Evolutionary conservation across 257 asterid genomes (phyloP).

Genomic region (Capsicum baccatum): DNA sequence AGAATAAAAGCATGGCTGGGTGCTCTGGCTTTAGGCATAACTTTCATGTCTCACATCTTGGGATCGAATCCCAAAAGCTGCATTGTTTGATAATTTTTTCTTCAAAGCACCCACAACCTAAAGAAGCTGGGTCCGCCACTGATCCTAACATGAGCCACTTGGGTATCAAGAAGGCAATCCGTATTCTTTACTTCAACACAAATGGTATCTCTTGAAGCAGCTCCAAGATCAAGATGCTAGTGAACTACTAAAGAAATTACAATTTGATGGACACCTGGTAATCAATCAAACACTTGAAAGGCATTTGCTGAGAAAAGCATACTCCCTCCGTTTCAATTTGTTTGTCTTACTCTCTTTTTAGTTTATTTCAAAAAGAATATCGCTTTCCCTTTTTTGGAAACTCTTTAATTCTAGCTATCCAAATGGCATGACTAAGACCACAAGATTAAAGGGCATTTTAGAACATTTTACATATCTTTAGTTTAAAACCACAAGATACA

Average conservation of each 20-base stretch:
- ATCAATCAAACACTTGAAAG: neutral
- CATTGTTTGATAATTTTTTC: too few species aligned
- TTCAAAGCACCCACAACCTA: too few species aligned
- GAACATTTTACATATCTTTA: neutral
- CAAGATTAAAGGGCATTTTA: neutral
- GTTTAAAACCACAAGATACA: neutral
- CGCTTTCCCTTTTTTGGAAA: neutral
- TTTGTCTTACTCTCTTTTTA: neutral
- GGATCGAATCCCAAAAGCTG: too few species aligned
- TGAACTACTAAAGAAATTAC: neutral
- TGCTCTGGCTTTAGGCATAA: too few species aligned
- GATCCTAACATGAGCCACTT: neutral
- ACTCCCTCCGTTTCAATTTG: neutral
- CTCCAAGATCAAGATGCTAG: conserved; percentile 10
- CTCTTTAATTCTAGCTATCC: neutral
- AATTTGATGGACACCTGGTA: neutral
- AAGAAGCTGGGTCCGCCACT: too few species aligned
- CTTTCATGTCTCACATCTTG: too few species aligned
- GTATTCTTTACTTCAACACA: neutral
- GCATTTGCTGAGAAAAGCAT: neutral
- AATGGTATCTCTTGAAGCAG: neutral
- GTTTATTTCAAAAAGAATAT: neutral
- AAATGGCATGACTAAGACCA: neutral
- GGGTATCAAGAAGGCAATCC: conserved; percentile 6
- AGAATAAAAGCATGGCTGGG: too few species aligned